phyloP scores from a whole-genome alignment of 257 asterid genomes.

The Solanum tacnaense region DNA sequence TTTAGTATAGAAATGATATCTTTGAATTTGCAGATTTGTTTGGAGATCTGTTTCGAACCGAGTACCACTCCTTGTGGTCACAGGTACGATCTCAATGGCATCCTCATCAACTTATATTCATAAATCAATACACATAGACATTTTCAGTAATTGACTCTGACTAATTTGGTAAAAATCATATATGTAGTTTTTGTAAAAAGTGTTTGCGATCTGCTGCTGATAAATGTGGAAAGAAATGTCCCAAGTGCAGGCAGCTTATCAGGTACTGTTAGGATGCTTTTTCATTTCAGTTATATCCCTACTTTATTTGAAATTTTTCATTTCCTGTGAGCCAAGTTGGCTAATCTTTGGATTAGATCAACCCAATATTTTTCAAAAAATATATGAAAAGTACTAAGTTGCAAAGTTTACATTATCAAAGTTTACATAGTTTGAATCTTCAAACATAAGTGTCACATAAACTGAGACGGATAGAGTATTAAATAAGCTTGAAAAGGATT shows the following conservation, averaged over 20 bases:
- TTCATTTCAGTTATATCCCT: not conserved
- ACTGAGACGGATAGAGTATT: not conserved
- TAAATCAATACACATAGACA: not conserved
- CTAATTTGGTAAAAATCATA: not conserved
- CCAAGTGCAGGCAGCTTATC: conserved; percentile 90
- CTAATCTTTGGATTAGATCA: not conserved
- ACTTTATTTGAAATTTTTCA: not conserved
- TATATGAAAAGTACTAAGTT: not conserved
- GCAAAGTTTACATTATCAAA: not conserved
- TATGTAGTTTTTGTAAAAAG: conserved; percentile 69
- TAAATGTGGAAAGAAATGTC: conserved; percentile 91
- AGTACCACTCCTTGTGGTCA: conserved; percentile 98
- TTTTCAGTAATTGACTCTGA: not conserved
- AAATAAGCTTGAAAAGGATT: not conserved
- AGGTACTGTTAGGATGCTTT: conserved; percentile 22
- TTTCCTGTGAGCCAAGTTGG: not conserved
- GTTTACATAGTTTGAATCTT: not conserved
- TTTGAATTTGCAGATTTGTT: conserved; percentile 57
- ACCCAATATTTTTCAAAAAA: not conserved
- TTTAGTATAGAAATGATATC: not conserved
- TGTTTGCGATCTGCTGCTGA: conserved; percentile 89
- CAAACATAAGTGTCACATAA: not conserved
- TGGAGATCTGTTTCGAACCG: conserved; percentile 93
- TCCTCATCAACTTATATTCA: not conserved
- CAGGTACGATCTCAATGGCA: conserved; percentile 34